Base-by-base conservation (phyloP, 1,284 basidiomycete genomes). In the Fomes fomentarius region DNA sequence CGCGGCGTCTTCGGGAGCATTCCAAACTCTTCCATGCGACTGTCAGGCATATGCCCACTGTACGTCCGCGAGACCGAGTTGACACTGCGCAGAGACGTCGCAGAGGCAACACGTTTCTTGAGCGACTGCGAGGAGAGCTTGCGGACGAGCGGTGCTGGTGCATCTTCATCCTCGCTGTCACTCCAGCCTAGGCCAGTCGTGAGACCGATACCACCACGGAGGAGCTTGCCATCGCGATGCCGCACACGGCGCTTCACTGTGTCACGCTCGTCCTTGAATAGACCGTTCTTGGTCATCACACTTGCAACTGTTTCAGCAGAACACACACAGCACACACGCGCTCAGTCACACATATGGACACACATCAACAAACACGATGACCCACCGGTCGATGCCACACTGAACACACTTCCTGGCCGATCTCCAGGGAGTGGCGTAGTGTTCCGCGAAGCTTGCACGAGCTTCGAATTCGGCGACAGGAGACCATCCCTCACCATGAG, bases 111-210 rank as follows among this genome's bases (percentile, higher is more conserved):
- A 9, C 54, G 53, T 48, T 50, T 53, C 52, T 46, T 50, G 72
- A 2, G 80, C 71, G 80, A 77, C 46, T 82, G 74, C 0, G 75
- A 73, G 2, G 86, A 89, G 4, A 91, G 70, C 8, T 85, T 81
- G 15, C 78, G 76, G 0, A 87, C 89, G 12, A 91, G 78, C 3
- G 84, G 80, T 0, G 87, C 89, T 1, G 90, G 90, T 0, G 89
- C 88, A 55, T 89, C 86, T 73, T 92, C 90, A 67, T 92, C 90
- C 74, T 92, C 89, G 58, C 86, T 87, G 65, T 91, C 89, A 62
- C 87, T 89, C 89, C 89, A 91, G 1, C 89, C 89, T 11, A 91
- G 71, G 0, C 89, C 89, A 3, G 89, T 91, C 6, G 89, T 91
- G 42, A 91, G 69, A 1, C 89, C 89, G 49, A 91, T 80, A 3